Evolutionary conservation across 768 basidiomycete genomes (phyloP).

Genomic region (Coprinopsis marcescibilis): DNA sequence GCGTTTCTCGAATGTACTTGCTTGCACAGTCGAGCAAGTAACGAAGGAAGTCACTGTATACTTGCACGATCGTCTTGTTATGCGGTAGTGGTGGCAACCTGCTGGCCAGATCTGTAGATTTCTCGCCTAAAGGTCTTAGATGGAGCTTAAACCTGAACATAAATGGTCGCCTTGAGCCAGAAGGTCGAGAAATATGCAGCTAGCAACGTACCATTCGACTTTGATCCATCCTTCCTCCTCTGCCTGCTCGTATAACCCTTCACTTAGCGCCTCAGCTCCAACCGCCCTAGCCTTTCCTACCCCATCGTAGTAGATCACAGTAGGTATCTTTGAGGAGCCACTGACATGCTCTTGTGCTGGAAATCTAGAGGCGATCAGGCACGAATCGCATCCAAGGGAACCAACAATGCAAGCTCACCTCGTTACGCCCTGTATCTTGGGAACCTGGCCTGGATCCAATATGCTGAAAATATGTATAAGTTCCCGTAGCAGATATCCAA

Average conservation of each 20-base stretch:
- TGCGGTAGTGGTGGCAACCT: slow-evolving; percentile 25
- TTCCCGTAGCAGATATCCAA: no score
- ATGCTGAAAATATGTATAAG: no score
- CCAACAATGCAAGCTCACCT: slow-evolving; percentile 8
- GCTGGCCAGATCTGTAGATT: not conserved
- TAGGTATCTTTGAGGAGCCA: slow-evolving; percentile 43
- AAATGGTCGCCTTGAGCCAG: slow-evolving; percentile 5
- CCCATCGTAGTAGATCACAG: slow-evolving; percentile 40
- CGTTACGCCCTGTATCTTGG: slow-evolving; percentile 20
- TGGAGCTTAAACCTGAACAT: slow-evolving; percentile 25
- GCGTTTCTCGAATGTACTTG: slow-evolving; percentile 33
- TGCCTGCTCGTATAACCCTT: slow-evolving; percentile 31
- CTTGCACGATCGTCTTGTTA: slow-evolving; percentile 25
- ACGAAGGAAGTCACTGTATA: slow-evolving; percentile 35
- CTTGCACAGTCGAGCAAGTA: slow-evolving; percentile 33
- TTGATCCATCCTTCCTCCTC: slow-evolving; percentile 40
- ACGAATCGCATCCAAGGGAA: not conserved
- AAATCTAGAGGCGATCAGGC: slow-evolving; percentile 27
- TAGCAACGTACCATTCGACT: slow-evolving; percentile 40
- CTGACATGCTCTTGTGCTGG: slow-evolving; percentile 37
- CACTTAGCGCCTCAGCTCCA: slow-evolving; percentile 39
- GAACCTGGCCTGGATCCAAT: slow-evolving; percentile 30
- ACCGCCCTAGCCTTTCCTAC: slow-evolving; percentile 30
- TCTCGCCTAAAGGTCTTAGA: slow-evolving; percentile 9
- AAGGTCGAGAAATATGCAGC: slow-evolving; percentile 12